Base-by-base conservation (phyloP, 306 rosid genomes). In the Notholithocarpus densiflorus region DNA sequence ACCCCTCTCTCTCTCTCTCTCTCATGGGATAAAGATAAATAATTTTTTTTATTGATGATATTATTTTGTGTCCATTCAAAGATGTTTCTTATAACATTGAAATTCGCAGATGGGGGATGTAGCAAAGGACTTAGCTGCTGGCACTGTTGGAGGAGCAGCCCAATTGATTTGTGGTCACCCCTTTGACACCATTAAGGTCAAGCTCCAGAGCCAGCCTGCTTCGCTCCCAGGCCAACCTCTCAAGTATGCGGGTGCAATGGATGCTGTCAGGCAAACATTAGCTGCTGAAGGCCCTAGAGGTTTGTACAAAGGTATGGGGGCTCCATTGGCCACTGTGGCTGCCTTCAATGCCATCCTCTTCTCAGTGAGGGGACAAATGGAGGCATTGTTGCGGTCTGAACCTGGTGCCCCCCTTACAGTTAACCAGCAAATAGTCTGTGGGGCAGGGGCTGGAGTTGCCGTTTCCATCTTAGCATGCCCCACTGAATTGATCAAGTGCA, bases 301-400 rank as follows among this genome's bases (percentile, higher is more conserved):
- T n/a, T 87, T 96, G 79, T 96, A 91, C 88, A 96, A 96, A 86
- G 99, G 97, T 53, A 93, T 93, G 98, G 99, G 99, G 40, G 99
- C 96, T 73, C 99, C 98, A 53, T 92, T 96, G 40, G 99, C 99
- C 17, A 96, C 98, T 0, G 99, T 96, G 56, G 98, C 99, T 8
- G 96, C 96, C 59, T 96, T 96, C 85, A 96, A 96, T 61, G 98
- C 99, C 18, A 91, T 96, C 80, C 92, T 96, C 55, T 96, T 96
- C 80, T 48, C 97, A 0, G 99, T 86, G 20, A 91, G 96, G 86
- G 99, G 99, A 11, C 93, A 96, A 86, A 81, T 93, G 93, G 99
- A 93, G 85, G 45, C 89, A 15, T 73, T 91, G 27, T 40, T 93
- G 82, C 87, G 90, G 84, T 90, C 99, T 62, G 84, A 90, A 56